A percentile compares a stretch with the other conserved stretches of the same genome.
Conservation (phyloP, 139 green algal genomes). For the Volvox reticuliferus region DNA sequence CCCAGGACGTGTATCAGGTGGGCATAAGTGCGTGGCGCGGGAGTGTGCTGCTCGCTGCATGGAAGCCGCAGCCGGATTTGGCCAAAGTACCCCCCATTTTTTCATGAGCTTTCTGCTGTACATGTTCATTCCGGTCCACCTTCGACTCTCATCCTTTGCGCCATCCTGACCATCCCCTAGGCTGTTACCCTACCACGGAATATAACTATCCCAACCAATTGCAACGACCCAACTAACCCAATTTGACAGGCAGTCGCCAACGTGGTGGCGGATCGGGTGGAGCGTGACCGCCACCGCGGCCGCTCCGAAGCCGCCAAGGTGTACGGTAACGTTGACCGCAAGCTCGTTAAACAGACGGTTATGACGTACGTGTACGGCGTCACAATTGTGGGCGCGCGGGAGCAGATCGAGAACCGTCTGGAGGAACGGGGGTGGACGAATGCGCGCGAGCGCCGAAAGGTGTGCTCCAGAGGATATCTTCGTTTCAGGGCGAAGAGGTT, state of each 20-base stretch:
- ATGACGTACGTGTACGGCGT: constrained; percentile 99
- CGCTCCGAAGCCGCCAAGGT: constrained; percentile 49
- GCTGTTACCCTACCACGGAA: no score
- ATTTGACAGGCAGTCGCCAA: constrained; percentile 50
- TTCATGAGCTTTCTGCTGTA: no score
- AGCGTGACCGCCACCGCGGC: constrained; percentile 47
- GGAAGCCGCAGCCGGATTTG: no score
- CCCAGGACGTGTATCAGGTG: constrained; percentile 90
- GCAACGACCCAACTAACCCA: no score
- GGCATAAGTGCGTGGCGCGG: no score
- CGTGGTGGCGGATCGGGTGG: constrained; percentile 65
- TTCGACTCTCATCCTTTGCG: no score
- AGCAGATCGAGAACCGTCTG: constrained; percentile 89
- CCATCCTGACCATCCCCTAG: no score
- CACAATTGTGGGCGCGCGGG: constrained; percentile 90
- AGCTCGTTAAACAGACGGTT: constrained; percentile 99
- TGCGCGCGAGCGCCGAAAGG: constrained; percentile 58
- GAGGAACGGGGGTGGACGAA: constrained; percentile 80
- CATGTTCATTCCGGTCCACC: no score
- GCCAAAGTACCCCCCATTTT: no score
- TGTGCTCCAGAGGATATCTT: constrained; percentile 21
- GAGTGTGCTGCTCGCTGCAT: no score
- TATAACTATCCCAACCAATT: no score
- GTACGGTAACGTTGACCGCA: constrained; percentile 86
- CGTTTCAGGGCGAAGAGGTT: no score